Percentiles rank a stretch among this genome's conserved stretches.
These are phyloP conservation scores for Lachancea fermentati DNA, from an alignment of 805 yeast genomes.

Conservation along the genomic window DNA sequence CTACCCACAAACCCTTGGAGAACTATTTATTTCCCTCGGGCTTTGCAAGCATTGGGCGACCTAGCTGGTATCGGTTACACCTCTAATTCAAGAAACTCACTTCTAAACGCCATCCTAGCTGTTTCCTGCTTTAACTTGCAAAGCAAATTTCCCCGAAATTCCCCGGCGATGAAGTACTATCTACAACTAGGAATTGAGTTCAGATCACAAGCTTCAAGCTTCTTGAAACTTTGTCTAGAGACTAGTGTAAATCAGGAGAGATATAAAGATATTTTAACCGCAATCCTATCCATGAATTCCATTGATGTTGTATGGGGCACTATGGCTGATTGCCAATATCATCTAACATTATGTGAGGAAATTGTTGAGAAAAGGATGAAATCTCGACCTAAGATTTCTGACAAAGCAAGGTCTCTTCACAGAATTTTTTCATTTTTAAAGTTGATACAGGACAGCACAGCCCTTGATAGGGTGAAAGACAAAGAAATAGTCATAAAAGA, in stretches of 20 bases:
- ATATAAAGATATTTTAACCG: slow-evolving; percentile 79
- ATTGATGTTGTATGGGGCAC: slow-evolving; percentile 90
- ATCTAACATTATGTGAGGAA: slow-evolving; percentile 69
- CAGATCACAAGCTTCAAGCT: slow-evolving; percentile 67
- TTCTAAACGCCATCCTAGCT: slow-evolving; percentile 72
- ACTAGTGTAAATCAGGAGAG: slow-evolving; percentile 52
- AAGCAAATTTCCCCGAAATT: slow-evolving; percentile 60
- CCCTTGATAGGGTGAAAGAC: slow-evolving; percentile 26
- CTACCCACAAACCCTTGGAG: slow-evolving; percentile 83
- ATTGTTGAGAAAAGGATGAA: slow-evolving; percentile 66
- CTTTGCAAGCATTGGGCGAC: slow-evolving; percentile 77
- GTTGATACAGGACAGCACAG: slow-evolving; percentile 70
- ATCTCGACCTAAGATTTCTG: slow-evolving; percentile 57
- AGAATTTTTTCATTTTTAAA: slow-evolving; percentile 72
- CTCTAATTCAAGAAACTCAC: slow-evolving; percentile 68
- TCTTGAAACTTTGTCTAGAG: slow-evolving; percentile 53
- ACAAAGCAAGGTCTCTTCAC: slow-evolving; percentile 73
- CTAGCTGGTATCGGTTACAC: slow-evolving; percentile 67
- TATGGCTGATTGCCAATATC: slow-evolving; percentile 76
- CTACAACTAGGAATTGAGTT: slow-evolving; percentile 67
- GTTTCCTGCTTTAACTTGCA: slow-evolving; percentile 78
- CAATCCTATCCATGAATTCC: slow-evolving; percentile 79
- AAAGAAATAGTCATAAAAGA: slow-evolving; percentile 23
- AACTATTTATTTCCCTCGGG: slow-evolving; percentile 78
- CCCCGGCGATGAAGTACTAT: slow-evolving; percentile 64